A percentile compares a stretch with the other conserved stretches of the same genome.
phyloP scores from a whole-genome alignment of 345 rosid species.

The Arabis hirsuta region DNA sequence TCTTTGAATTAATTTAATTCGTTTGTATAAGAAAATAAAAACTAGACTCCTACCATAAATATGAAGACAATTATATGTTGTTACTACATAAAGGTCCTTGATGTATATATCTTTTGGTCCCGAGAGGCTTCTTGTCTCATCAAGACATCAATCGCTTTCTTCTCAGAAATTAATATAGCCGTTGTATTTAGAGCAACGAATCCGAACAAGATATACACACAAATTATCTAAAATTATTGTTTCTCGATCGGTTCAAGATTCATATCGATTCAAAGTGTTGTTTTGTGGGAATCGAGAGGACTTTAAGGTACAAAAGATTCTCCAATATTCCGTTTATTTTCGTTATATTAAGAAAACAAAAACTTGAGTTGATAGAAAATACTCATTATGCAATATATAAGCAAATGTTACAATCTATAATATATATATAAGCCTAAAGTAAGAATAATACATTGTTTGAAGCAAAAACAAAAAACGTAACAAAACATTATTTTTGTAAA shows the following conservation, averaged over 20 bases:
- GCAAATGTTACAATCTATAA: constrained; percentile 14
- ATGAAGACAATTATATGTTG: not conserved
- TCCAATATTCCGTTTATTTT: not conserved
- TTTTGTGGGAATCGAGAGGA: not conserved
- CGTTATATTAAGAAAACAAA: not conserved
- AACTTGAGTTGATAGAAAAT: not conserved
- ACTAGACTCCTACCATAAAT: not conserved
- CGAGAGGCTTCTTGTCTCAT: constrained; percentile 6
- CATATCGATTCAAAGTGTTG: too few species aligned
- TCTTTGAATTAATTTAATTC: not conserved
- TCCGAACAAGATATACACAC: not conserved
- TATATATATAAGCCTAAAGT: constrained; percentile 14
- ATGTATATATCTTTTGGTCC: constrained; percentile 20
- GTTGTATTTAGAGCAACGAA: constrained; percentile 1
- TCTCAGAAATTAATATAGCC: constrained; percentile 28
- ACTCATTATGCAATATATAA: constrained; percentile 1
- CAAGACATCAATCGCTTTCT: constrained; percentile 39
- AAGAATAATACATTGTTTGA: constrained; percentile 18
- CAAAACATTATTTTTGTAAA: constrained; percentile 3
- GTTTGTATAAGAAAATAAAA: not conserved
- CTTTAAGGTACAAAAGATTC: not conserved
- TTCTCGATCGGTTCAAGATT: constrained; percentile 9
- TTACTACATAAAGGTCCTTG: not conserved
- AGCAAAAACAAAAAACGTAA: not conserved
- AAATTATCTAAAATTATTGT: not conserved